Conservation (phyloP, 78 protist genomes). For the Planoprotostelium fungivorum region DNA sequence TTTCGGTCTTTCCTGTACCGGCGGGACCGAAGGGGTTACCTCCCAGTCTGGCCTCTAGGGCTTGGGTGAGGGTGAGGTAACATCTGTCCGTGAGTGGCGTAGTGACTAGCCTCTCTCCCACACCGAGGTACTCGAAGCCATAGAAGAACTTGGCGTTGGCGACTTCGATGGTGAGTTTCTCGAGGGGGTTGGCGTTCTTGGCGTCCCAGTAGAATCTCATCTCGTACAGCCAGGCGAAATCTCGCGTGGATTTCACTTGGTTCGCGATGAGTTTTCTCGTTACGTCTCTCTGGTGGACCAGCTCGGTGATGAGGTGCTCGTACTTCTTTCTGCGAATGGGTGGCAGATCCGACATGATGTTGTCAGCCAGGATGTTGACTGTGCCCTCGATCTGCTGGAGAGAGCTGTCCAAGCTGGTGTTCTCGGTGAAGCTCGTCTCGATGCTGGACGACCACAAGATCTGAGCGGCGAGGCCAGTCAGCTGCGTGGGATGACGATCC, state of each 20-base stretch:
- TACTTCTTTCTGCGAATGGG: conserved; percentile 71
- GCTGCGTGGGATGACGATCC: conserved; percentile 74
- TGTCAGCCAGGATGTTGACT: conserved; percentile 70
- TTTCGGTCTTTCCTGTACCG: conserved; percentile 99
- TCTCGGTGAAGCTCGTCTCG: not conserved
- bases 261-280: conserved; percentile 28
- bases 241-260: conserved; percentile 4
- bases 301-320: conserved; percentile 89
- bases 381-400: conserved; percentile 10
- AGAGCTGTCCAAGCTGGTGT: conserved; percentile 8
- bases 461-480: conserved; percentile 59
- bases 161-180: conserved; percentile 63
- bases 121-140: conserved; percentile 97
- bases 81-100: conserved; percentile 91
- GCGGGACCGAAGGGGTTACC: conserved; percentile 99
- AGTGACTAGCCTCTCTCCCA: conserved; percentile 90
- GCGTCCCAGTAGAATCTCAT: conserved; percentile 87
- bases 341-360: conserved; percentile 58
- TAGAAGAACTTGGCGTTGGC: conserved; percentile 87
- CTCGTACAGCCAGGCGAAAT: conserved; percentile 89
- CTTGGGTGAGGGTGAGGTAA: conserved; percentile 90
- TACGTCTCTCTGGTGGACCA: conserved; percentile 93
- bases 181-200: conserved; percentile 15
- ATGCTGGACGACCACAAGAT: conserved; percentile 30
- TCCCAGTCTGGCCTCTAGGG: conserved; percentile 87